Conservation (phyloP, 2,329 filamentous ascomycete genomes). For the Neodidymelliopsis sp. region DNA sequence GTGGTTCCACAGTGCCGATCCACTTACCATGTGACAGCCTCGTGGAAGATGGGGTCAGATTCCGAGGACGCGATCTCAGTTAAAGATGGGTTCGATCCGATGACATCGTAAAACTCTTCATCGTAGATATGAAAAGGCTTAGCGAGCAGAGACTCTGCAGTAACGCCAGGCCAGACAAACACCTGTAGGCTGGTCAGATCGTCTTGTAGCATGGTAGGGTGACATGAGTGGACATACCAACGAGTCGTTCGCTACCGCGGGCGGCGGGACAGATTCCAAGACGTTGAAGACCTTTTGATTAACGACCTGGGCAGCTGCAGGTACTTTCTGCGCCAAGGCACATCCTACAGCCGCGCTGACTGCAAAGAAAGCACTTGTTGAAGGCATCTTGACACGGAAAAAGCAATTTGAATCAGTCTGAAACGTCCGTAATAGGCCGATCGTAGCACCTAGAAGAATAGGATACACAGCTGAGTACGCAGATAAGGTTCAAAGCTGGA, state of each 20-base stretch:
- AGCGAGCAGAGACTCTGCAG: conserved; percentile 26
- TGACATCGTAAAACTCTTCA: conserved; percentile 36
- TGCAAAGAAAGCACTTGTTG: conserved; percentile 12
- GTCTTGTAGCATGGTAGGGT: background rate
- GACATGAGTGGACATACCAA: conserved; percentile 17
- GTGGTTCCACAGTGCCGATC: background rate
- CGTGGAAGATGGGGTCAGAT: conserved; percentile 34
- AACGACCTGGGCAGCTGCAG: conserved; percentile 30
- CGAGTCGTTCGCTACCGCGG: conserved; percentile 26
- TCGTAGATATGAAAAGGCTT: conserved; percentile 39
- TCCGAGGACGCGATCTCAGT: conserved; percentile 32
- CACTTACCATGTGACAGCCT: conserved; percentile 33
- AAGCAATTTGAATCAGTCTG: conserved; percentile 4
- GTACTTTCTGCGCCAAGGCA: conserved; percentile 28
- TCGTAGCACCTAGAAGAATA: background rate
- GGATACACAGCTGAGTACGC: background rate
- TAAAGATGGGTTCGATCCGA: conserved; percentile 31
- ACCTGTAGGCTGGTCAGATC: conserved; percentile 20
- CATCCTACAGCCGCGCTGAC: conserved; percentile 17
- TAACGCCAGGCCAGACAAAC: conserved; percentile 32
- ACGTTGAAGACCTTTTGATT: conserved; percentile 35
- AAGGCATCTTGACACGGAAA: conserved; percentile 18
- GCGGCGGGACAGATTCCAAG: conserved; percentile 27
- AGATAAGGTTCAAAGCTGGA: conserved; percentile 6
- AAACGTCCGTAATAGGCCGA: conserved; percentile 4